Evolutionary conservation across 805 yeast genomes (phyloP).

Genomic region (Candida morakotiae): DNA sequence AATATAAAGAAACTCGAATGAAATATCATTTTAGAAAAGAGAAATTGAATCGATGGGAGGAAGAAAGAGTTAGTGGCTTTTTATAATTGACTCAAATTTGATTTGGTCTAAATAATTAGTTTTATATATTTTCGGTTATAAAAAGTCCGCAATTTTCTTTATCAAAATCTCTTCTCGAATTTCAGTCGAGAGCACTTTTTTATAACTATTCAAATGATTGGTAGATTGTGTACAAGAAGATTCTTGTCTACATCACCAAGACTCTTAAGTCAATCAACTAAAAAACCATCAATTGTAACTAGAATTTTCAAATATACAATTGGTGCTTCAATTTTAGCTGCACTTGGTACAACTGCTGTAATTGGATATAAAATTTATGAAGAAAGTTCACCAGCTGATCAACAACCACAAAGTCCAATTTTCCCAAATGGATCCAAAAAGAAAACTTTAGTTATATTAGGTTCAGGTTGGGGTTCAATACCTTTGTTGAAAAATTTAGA

Average conservation of each 20-base stretch:
- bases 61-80: constrained; percentile 41
- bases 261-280: constrained; percentile 2
- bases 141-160: constrained; percentile 5
- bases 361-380: constrained; percentile 52
- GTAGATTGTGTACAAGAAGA: constrained; percentile 11
- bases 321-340: constrained; percentile 45
- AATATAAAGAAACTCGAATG: constrained; percentile 21
- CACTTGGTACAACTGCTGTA: constrained; percentile 51
- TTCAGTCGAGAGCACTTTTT: no score
- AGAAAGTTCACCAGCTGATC: constrained; percentile 59
- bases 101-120: no score
- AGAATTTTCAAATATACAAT: constrained; percentile 46
- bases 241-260: constrained; percentile 10
- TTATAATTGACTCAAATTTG: constrained; percentile 1
- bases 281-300: constrained; percentile 21
- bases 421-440: constrained; percentile 56
- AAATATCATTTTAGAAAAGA: constrained; percentile 32
- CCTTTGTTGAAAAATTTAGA: constrained; percentile 81
- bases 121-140: constrained; percentile 1
- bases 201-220: constrained; percentile 8
- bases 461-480: constrained; percentile 95
- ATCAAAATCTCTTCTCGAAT: constrained; percentile 2
- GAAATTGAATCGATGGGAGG: constrained; percentile 39
- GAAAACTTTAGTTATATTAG: constrained; percentile 74
- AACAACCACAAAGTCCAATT: constrained; percentile 55